Conservation (phyloP, 202 grass and related monocot species). For the Cymbopogon flexuosus region DNA sequence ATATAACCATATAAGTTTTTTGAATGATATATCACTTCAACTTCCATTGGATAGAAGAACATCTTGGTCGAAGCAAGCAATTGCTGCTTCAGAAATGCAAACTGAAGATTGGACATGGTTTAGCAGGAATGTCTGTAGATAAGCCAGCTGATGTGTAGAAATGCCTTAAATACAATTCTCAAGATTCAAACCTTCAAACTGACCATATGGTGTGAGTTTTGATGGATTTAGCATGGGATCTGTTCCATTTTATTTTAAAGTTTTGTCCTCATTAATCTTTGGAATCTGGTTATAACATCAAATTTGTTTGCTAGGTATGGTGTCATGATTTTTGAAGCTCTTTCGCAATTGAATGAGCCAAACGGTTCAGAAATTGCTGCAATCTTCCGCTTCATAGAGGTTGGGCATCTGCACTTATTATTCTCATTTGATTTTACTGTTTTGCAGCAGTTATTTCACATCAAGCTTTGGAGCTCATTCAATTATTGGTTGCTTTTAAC, state of each 20-base stretch:
- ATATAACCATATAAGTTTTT: conserved; percentile 10
- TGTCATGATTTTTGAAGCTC: conserved; percentile 77
- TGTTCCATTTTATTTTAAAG: neutral
- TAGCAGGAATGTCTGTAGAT: conserved; percentile 17
- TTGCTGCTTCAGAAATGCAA: neutral
- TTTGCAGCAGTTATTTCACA: neutral
- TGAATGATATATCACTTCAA: conserved; percentile 3
- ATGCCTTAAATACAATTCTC: neutral
- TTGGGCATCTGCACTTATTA: conserved; percentile 17
- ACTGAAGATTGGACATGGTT: neutral
- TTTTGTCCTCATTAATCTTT: neutral
- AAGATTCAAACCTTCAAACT: conserved; percentile 8
- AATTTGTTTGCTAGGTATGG: conserved; percentile 59
- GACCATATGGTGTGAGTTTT: neutral
- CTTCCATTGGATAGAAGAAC: neutral
- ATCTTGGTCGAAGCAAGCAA: conserved; percentile 1
- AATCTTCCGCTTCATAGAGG: conserved; percentile 68
- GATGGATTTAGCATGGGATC: neutral
- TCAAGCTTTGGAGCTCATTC: conserved; percentile 2
- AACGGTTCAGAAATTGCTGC: conserved; percentile 62
- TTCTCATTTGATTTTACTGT: conserved; percentile 27
- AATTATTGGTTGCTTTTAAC: conserved; percentile 19
- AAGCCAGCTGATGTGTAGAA: neutral
- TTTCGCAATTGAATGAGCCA: conserved; percentile 70
- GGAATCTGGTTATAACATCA: conserved; percentile 19